phyloP scores from a whole-genome alignment of 116 monocot species.

The Zostera marina region DNA sequence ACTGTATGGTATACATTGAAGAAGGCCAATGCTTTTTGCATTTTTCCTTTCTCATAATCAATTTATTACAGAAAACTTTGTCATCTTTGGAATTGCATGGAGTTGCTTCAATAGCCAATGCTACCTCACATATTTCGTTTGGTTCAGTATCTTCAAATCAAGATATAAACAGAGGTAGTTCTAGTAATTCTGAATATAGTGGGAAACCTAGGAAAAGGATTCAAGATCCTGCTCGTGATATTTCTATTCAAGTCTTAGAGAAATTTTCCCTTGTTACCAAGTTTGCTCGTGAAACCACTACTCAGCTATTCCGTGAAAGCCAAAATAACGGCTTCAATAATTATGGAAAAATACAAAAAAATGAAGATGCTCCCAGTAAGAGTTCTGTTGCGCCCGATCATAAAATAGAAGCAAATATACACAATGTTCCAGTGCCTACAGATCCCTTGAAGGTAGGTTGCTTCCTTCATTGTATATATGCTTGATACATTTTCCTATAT shows the following conservation, averaged over 20 bases:
- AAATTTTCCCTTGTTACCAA: conserved; percentile 93
- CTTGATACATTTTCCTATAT: not conserved
- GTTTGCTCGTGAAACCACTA: conserved; percentile 93
- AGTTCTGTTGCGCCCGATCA: conserved; percentile 4
- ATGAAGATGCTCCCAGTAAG: conserved; percentile 8
- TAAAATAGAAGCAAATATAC: conserved; percentile 10
- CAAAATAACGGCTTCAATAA: conserved; percentile 21
- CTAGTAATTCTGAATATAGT: conserved; percentile 30
- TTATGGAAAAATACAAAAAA: conserved; percentile 34
- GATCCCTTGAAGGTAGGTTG: conserved; percentile 54
- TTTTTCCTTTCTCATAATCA: not conserved
- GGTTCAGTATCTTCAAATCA: conserved; percentile 25
- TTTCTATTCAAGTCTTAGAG: conserved; percentile 92
- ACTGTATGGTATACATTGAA: not conserved
- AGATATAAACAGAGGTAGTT: conserved; percentile 16
- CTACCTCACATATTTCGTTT: conserved; percentile 19
- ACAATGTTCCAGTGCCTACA: conserved; percentile 18
- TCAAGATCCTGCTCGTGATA: conserved; percentile 74
- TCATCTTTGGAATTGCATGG: conserved; percentile 74
- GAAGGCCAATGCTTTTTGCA: not conserved
- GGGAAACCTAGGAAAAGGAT: conserved; percentile 35
- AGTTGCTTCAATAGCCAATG: conserved; percentile 45
- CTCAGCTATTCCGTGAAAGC: conserved; percentile 71
- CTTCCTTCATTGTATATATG: not conserved
- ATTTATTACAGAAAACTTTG: conserved; percentile 53